Percentiles rank a stretch among this genome's conserved stretches.
Conservation (phyloP, 2,329 filamentous ascomycete genomes). For the Tolypocladium sp. region DNA sequence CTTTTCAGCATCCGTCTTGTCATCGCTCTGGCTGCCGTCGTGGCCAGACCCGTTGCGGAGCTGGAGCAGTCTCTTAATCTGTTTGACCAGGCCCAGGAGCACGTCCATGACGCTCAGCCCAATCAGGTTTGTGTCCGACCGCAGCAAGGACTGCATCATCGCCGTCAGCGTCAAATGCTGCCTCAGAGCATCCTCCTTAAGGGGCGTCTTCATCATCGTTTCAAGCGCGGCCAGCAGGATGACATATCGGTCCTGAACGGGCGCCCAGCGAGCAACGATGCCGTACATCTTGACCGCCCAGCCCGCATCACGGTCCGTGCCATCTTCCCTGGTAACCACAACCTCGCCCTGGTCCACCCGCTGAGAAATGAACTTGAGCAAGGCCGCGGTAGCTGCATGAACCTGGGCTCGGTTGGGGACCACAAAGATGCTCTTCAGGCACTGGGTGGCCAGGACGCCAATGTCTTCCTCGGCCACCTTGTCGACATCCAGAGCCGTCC, state of each 20-base stretch:
- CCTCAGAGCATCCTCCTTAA: slow-evolving; percentile 61
- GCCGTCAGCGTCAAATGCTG: slow-evolving; percentile 68
- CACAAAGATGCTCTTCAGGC: slow-evolving; percentile 77
- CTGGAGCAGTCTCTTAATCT: slow-evolving; percentile 70
- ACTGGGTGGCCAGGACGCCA: slow-evolving; percentile 73
- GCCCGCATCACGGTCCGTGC: slow-evolving; percentile 39
- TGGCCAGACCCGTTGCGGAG: slow-evolving; percentile 34
- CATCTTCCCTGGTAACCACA: slow-evolving; percentile 39
- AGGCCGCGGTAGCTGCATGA: slow-evolving; percentile 61
- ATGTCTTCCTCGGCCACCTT: slow-evolving; percentile 84
- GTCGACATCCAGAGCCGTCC: slow-evolving; percentile 79
- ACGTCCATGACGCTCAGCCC: slow-evolving; percentile 96
- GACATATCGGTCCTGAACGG: slow-evolving; percentile 88
- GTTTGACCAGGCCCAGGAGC: slow-evolving; percentile 72
- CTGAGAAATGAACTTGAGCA: slow-evolving; percentile 66
- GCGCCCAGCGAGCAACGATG: slow-evolving; percentile 75
- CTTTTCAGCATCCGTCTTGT: slow-evolving; percentile 20
- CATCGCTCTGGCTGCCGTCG: slow-evolving; percentile 21
- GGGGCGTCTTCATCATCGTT: slow-evolving; percentile 55
- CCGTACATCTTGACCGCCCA: slow-evolving; percentile 82
- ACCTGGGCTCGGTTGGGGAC: slow-evolving; percentile 77
- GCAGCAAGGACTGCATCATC: slow-evolving; percentile 73
- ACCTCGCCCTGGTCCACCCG: slow-evolving; percentile 41
- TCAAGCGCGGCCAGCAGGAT: slow-evolving; percentile 80
- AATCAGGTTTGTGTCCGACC: slow-evolving; percentile 86